Base-by-base conservation (phyloP, 129 eudicot genomes). In the Mikania micrantha region DNA sequence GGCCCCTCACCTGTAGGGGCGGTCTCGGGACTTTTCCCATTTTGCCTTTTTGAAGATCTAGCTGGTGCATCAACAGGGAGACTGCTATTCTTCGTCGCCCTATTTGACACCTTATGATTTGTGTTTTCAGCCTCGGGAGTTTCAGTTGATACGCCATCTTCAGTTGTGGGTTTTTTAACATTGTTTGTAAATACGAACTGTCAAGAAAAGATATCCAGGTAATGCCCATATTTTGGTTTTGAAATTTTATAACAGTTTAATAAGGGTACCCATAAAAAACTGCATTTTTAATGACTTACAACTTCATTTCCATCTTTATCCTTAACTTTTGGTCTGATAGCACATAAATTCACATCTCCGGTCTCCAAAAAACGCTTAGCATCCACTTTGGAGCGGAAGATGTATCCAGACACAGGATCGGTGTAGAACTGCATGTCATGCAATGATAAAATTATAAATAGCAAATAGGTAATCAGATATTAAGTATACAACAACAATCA, bases 331-430 rank as follows among this genome's bases (percentile, higher is more conserved):
- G 95, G 93, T 64, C 62, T 81, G 39, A 67, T 74, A 15, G 84
- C 84, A 63, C 93, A 85, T 19, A 52, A 69, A 59, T 70, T 73
- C 13, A 90, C 66, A 53, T 84, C 87, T 64, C 88, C 86, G 11
- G 91, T 87, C 40, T 87, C 80, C 70, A 90, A 47, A 76, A 60
- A 90, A 38, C 95, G 88, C 63, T 82, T 19, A 42, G 79, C 97
- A 76, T 90, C 95, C 60, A 19, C 22, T 73, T 80, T 82, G 58
- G 96, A 90, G 49, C 86, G 88, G 60, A 90, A 90, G n/a, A 67
- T 77, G 31, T 84, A 84, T 24, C 87, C 87, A 68, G 64, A 78
- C 35, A 44, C 78, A 48, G 97, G 95, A 52, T 90, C 87, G 9
- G 39, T 50, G 78, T 81, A 90, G 48, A 28, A 84, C 97, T 90